Conservation (phyloP, 805 yeast species). For the Babjeviella inositovora region DNA sequence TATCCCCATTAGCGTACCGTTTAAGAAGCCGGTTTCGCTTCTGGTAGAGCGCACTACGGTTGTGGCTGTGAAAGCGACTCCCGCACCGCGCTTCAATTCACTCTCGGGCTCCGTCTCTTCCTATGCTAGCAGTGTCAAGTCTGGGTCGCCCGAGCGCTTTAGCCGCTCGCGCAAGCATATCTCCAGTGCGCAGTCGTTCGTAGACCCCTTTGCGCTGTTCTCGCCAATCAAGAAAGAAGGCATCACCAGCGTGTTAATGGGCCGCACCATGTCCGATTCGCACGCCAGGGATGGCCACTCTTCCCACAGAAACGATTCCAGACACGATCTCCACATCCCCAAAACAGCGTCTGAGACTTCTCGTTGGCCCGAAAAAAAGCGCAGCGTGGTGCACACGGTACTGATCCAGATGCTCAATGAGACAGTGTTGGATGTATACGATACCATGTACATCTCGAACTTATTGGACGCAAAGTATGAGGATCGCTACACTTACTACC, state of each 20-base stretch:
- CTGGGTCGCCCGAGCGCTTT: conserved; percentile 11
- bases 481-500: conserved; percentile 18
- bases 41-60: too few species aligned
- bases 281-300: too few species aligned
- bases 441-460: conserved; percentile 19
- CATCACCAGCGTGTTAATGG: too few species aligned
- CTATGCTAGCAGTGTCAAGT: conserved; percentile 5
- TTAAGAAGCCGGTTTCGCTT: conserved; percentile 6
- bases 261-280: too few species aligned
- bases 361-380: conserved; percentile 7
- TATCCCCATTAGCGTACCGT: conserved; percentile 31
- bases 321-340: conserved; percentile 5
- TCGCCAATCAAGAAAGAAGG: too few species aligned
- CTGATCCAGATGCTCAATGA: conserved; percentile 31
- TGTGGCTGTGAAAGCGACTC: too few species aligned
- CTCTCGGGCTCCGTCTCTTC: background rate
- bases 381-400: conserved; percentile 15
- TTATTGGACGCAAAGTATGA: conserved; percentile 21
- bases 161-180: conserved; percentile 6
- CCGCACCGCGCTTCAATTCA: too few species aligned
- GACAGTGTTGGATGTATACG: conserved; percentile 23
- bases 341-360: conserved; percentile 5
- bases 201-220: too few species aligned
- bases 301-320: conserved; percentile 8
- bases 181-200: too few species aligned